These are phyloP conservation scores for Neoscytalidium dimidiatum DNA, from an alignment of 2,329 filamentous ascomycete species.

Conservation along the genomic window DNA sequence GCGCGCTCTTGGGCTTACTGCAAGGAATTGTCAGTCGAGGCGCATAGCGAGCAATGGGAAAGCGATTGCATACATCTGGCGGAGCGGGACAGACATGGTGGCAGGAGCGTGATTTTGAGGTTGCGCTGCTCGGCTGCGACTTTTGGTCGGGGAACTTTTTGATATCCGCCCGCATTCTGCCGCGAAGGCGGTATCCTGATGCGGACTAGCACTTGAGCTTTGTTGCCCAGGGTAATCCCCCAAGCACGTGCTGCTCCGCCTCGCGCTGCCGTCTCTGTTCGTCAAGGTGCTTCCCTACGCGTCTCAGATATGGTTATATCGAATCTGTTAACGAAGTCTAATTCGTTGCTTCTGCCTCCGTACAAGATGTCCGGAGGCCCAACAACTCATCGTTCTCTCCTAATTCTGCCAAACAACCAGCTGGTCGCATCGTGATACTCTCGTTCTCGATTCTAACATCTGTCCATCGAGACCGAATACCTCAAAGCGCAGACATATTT, in stretches of 20 bases:
- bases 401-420: not conserved
- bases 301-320: not conserved
- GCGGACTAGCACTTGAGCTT: not conserved
- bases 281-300: not conserved
- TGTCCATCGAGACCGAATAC: too few relatives aligned
- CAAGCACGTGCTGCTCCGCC: not conserved
- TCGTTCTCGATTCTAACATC: not conserved
- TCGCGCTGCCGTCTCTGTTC: not conserved
- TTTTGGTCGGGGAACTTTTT: slow-evolving; percentile 17
- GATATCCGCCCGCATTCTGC: slow-evolving; percentile 10
- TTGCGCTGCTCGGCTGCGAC: slow-evolving; percentile 8
- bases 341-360: too few relatives aligned
- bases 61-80: slow-evolving; percentile 11
- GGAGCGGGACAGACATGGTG: slow-evolving; percentile 18
- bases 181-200: slow-evolving; percentile 11
- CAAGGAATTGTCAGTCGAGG: not conserved
- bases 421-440: not conserved
- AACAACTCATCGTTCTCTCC: not conserved
- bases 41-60: too few relatives aligned
- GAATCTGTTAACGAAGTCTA: not conserved
- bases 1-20: slow-evolving; percentile 75
- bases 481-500: too few relatives aligned
- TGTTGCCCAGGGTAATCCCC: not conserved
- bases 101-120: not conserved
- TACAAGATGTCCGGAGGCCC: not conserved